Base-by-base conservation (phyloP, 352 stramenopile genomes). In the Globisporangium emineosum region DNA sequence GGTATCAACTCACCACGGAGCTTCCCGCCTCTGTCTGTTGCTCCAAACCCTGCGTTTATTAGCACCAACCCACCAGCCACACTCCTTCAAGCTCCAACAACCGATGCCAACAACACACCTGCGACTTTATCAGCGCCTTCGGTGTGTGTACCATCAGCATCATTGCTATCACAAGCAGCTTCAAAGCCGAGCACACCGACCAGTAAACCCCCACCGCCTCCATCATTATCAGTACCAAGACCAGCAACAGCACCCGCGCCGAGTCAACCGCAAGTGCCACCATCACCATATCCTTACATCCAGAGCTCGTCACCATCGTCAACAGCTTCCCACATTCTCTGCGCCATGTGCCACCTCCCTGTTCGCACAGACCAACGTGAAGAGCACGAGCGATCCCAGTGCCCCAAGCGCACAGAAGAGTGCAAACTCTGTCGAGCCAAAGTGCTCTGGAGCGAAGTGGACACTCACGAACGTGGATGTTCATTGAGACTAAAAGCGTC, bases 341-440 rank as follows among this genome's bases (percentile, higher is more conserved):
- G 82, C 54, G 66, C 64, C 1, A 63, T 77, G 29, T 91, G 82
- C 21, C 73, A 75, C 3, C 66, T 91, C 3, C 82, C 79, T 1
- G 66, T 91, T 30, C 76, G 76, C 10, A 73, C 70, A 0, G 75
- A 88, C 56, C 55, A 72, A 35, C 73, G 79, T 8, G n/a, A 40
- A 1, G 78, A 90, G 45, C 83, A 93, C 60, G 83, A 88, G 60
- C 64, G 68, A 45, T 69, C 70, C 0, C 77, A 81, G 40, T 93
- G 83, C 37, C 65, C 80, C n/a, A 86, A 86, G 43, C 75, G 81
- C 30, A 72, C 76, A 9, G 62, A 84, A 1, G 65, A 66, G 6
- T 91, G 79, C 33, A 19, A 63, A 1, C 72, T 67, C 7, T 89
- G 81, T 27, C 63, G 72, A n/a, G 32, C 57, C 12, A 71, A 81